Base-by-base conservation (phyloP, 1,284 basidiomycete genomes). In the Austroboletus sp. region DNA sequence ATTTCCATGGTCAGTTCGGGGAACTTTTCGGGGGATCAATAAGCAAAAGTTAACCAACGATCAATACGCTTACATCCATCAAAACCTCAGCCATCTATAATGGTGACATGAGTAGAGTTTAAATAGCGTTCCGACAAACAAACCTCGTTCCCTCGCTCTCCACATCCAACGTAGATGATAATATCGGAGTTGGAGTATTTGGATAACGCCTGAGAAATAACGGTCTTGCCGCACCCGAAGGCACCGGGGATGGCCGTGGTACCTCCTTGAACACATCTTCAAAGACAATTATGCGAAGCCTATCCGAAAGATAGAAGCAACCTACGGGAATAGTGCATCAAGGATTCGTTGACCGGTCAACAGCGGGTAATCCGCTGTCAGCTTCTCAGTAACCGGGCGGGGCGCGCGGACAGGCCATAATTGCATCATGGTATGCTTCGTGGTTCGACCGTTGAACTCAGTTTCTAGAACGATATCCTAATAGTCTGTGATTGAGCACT, bases 181-280 rank as follows among this genome's bases (percentile, higher is more conserved):
- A 98, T 98, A 66, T 98, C 95, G 58, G 94, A 97, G 75, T 99
- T 99, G 29, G 96, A 99, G 72, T 85, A 99, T 68, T 99, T 99
- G 56, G 96, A 98, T 51, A 99, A 74, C 11, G 95, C 96, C 72
- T 96, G 85, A 31, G 91, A 94, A 61, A 97, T 97, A 59, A 97
- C 93, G 19, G 93, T 97, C 76, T 94, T 94, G 57, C 91, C 91
- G 62, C 95, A 98, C 61, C 96, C 96, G 68, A 99, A 99, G 57
- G 96, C 96, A 58, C 96, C 96, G 25, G 96, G 96, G 66, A 98
- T 99, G 52, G 95, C 93, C 6, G 96, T 99, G 8, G 96, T 98
- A 50, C 96, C 96, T 57, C 96, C 96, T 73, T 98, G 96, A 3
- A 98, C 94, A 68, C 92, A 95, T 21, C 85, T 87, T 57, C 2